Base-by-base conservation (phyloP, 2,329 filamentous ascomycete genomes). In the Magnaporthiopsis poae region DNA sequence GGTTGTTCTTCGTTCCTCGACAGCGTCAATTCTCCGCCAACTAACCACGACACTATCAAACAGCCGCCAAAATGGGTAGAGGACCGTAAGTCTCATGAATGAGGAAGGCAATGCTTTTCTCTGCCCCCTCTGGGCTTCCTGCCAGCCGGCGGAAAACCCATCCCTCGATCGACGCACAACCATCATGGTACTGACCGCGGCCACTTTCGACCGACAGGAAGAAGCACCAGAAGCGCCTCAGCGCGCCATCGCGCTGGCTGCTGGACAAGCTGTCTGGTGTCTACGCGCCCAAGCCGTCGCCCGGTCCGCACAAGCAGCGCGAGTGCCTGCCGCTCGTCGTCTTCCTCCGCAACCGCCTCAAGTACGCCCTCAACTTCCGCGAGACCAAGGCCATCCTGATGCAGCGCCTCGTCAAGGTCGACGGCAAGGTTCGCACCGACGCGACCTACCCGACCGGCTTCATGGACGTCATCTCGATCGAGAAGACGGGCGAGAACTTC, bases 401-500 rank as follows among this genome's bases (percentile, higher is more conserved):
- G 93, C 95, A 99, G 89, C 94, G 95, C 81, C 90, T 98, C 76
- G 88, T 99, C 90, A 97, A 98, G 90, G 95, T 99, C 79, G 95
- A 99, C 81, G 90, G 89, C 87, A 99, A 99, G 88, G 92, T 99
- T 84, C 94, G 95, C 85, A 99, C 95, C 82, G 95, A 99, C 84
- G 85, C 87, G 77, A 99, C 93, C 84, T 99, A 91, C 90, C 95
- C 95, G 75, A 86, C 95, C 74, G 95, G 95, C 77, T 97, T 96
- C 89, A 98, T 98, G 95, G 95, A 99, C 80, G 95, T 99, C 80
- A 97, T 99, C 86, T 86, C 86, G 78, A 96, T 99, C 80, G 95
- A 99, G 84, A 99, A 99, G 92, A 99, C 95, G 69, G 93, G 93
- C 89, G 95, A 99, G 90, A 91, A 96, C 90, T 99, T 99, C 92